Evolutionary conservation across 1,284 basidiomycete genomes (phyloP).

Genomic region (Ceratobasidium sp.): DNA sequence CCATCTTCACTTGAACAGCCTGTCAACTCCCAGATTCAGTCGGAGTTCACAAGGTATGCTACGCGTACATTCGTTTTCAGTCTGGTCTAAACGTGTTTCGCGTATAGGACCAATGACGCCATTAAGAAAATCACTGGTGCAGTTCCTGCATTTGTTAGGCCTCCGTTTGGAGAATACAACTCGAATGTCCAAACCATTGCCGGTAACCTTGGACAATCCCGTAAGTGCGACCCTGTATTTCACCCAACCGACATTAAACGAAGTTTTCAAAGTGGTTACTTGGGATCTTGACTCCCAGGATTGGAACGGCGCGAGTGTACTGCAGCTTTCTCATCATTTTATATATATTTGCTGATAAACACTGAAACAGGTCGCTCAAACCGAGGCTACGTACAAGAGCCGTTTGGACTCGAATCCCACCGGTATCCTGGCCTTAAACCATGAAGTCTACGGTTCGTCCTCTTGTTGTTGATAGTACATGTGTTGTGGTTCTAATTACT

Average conservation of each 20-base stretch:
- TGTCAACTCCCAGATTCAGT: conserved; percentile 43
- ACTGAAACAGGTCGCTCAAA: conserved; percentile 4
- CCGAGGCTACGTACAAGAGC: conserved; percentile 26
- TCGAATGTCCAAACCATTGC: conserved; percentile 36
- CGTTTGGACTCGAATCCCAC: conserved; percentile 33
- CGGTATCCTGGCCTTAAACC: conserved; percentile 36
- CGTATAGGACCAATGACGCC: conserved; percentile 31
- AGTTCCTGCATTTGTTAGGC: conserved; percentile 41
- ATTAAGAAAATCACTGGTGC: conserved; percentile 39
- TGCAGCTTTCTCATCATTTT: too few relatives aligned
- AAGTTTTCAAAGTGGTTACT: conserved; percentile 18
- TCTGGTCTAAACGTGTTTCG: too few relatives aligned
- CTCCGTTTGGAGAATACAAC: conserved; percentile 42
- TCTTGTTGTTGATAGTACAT: too few relatives aligned
- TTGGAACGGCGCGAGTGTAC: conserved; percentile 20
- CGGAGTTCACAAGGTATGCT: conserved; percentile 22
- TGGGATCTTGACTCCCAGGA: conserved; percentile 35
- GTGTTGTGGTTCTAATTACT: neutral
- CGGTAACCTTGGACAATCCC: conserved; percentile 23
- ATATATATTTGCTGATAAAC: too few relatives aligned
- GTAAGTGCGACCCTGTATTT: too few relatives aligned
- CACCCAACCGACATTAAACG: neutral
- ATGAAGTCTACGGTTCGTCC: conserved; percentile 24
- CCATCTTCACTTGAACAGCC: conserved; percentile 43
- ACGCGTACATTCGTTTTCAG: too few relatives aligned